Evolutionary conservation across 192 early-diverging fungal species (phyloP).

Genomic region (Umbelopsis sp.): DNA sequence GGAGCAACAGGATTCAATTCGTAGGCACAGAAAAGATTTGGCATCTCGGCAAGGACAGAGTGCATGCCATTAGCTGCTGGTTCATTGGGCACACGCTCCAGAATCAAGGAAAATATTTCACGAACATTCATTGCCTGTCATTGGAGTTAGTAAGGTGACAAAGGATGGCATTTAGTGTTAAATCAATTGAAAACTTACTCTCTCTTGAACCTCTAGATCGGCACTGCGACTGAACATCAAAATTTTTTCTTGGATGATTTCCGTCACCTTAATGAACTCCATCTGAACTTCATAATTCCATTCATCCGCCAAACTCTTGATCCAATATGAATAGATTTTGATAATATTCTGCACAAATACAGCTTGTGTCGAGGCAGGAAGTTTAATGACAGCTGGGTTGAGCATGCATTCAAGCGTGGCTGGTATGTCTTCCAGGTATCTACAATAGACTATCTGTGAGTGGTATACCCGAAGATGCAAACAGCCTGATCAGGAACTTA

Average conservation of each 20-base stretch:
- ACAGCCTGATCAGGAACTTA: conserved; percentile 27
- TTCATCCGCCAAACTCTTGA: conserved; percentile 47
- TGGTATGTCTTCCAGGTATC: conserved; percentile 36
- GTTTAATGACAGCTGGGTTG: conserved; percentile 42
- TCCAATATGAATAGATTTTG: conserved; percentile 70
- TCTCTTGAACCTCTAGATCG: conserved; percentile 81
- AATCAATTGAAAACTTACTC: conserved; percentile 46
- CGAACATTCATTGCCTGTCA: conserved; percentile 48
- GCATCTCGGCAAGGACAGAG: conserved; percentile 57
- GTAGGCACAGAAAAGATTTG: conserved; percentile 69
- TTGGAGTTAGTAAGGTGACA: not conserved
- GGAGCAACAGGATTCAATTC: conserved; percentile 91
- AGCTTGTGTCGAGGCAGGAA: conserved; percentile 62
- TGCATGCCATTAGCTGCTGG: conserved; percentile 30
- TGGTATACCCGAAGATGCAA: conserved; percentile 31
- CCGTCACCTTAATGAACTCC: conserved; percentile 49
- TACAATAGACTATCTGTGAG: not conserved
- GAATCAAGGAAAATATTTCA: conserved; percentile 51
- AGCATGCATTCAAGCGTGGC: conserved; percentile 47
- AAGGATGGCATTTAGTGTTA: not conserved
- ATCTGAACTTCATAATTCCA: conserved; percentile 54
- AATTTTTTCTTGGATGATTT: conserved; percentile 48
- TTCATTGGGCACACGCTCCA: conserved; percentile 37
- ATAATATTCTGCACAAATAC: conserved; percentile 72
- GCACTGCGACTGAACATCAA: conserved; percentile 50